A percentile compares a stretch with the other conserved stretches of the same genome.
phyloP scores from a whole-genome alignment of 805 yeast genomes.

The Candida bentonensis region DNA sequence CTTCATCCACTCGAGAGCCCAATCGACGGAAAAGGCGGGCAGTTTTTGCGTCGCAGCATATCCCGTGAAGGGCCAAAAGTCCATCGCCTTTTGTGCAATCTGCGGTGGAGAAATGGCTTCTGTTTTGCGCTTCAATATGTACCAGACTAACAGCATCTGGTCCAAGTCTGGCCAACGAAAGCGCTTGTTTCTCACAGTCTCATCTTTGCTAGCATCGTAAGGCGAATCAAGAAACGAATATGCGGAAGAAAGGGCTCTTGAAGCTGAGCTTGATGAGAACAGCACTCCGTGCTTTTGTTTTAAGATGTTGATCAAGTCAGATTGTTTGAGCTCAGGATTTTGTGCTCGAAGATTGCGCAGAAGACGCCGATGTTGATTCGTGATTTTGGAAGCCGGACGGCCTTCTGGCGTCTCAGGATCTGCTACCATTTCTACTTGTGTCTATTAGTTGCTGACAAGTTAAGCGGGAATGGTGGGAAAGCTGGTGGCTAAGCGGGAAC shows the following conservation, averaged over 20 bases:
- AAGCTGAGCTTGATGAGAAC: not conserved
- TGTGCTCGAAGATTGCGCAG: no score
- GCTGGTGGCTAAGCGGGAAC: no score
- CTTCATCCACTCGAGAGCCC: not conserved
- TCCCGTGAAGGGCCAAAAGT: not conserved
- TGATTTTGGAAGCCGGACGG: no score
- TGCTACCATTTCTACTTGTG: no score
- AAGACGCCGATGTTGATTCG: no score
- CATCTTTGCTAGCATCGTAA: not conserved
- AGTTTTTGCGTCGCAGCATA: not conserved
- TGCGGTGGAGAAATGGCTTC: not conserved
- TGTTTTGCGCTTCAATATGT: not conserved
- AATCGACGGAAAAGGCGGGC: not conserved
- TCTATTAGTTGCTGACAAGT: no score
- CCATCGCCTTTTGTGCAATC: not conserved
- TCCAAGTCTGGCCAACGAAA: not conserved
- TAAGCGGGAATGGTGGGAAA: no score
- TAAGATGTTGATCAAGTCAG: not conserved
- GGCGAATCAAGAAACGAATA: not conserved
- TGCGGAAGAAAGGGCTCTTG: not conserved
- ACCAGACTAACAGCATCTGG: not conserved
- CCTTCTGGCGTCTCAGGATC: no score
- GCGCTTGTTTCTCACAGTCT: not conserved
- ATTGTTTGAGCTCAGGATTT: not conserved
- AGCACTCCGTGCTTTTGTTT: not conserved